A percentile compares a stretch with the other conserved stretches of the same genome.
Evolutionary conservation across 345 rosid genomes (phyloP).

Genomic region (Eucalyptus sp.): DNA sequence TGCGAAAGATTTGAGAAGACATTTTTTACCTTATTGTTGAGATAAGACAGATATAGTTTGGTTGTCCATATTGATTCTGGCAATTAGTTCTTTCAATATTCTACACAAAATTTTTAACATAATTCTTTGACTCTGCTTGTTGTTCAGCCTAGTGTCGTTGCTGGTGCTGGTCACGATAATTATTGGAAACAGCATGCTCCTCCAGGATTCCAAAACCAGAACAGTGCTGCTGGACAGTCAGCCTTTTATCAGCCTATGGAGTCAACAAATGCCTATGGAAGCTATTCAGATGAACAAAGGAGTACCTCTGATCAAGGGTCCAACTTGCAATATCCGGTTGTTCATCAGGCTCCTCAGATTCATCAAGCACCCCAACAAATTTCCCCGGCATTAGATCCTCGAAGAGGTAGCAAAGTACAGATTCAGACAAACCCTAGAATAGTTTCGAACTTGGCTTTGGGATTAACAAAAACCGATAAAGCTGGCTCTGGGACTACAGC

Average conservation of each 20-base stretch:
- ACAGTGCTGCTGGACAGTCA: conserved; percentile 43
- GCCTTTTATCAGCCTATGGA: conserved; percentile 53
- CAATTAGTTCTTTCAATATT: background rate
- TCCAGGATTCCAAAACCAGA: conserved; percentile 48
- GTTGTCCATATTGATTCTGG: background rate
- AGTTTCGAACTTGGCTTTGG: conserved; percentile 79
- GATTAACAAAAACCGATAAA: conserved; percentile 58
- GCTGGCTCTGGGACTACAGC: conserved; percentile 27
- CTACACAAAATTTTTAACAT: background rate
- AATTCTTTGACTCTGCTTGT: conserved; percentile 3
- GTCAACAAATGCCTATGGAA: conserved; percentile 44
- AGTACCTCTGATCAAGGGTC: conserved; percentile 42
- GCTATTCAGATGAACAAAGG: conserved; percentile 64
- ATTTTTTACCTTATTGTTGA: background rate
- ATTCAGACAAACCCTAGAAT: conserved; percentile 97
- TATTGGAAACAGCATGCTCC: conserved; percentile 54
- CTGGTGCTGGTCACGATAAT: conserved; percentile 49
- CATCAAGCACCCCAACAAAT: conserved; percentile 35
- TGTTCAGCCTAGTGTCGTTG: conserved; percentile 55
- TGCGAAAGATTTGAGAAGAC: background rate
- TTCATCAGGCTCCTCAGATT: conserved; percentile 40
- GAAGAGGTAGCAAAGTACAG: conserved; percentile 77
- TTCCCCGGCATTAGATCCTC: conserved; percentile 37
- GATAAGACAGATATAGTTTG: background rate
- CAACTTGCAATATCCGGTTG: conserved; percentile 38